phyloP scores from a whole-genome alignment of 371 early-diverging fungal genomes.

The Apophysomyces trapeziformis region DNA sequence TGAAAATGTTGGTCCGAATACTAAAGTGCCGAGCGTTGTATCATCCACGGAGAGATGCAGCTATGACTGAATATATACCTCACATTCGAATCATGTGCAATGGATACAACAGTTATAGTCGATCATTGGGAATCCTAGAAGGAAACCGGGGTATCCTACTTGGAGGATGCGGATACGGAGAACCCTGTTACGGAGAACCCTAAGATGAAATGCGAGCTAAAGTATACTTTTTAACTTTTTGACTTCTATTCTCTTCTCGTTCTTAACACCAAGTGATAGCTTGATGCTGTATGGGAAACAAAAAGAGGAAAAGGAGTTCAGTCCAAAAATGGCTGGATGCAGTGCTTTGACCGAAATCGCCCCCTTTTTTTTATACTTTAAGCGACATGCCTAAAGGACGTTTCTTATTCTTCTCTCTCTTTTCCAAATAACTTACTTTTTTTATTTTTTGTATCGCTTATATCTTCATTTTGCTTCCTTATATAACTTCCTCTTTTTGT shows the following conservation, averaged over 20 bases:
- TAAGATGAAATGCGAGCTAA: too few species aligned
- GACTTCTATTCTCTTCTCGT: too few species aligned
- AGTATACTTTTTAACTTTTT: too few species aligned
- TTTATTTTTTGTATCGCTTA: background rate
- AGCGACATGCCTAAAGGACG: background rate
- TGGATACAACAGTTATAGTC: too few species aligned
- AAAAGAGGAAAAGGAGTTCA: background rate
- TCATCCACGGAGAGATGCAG: background rate
- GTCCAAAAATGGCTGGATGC: slow-evolving; percentile 4
- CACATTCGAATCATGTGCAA: too few species aligned
- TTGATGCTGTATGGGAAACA: background rate
- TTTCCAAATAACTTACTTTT: background rate
- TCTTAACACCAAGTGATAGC: too few species aligned
- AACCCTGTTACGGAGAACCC: too few species aligned
- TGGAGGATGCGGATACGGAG: too few species aligned
- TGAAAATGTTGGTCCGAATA: background rate
- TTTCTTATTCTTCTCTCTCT: slow-evolving; percentile 1
- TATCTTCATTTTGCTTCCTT: background rate
- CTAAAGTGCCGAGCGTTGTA: background rate
- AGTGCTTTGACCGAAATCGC: slow-evolving; percentile 10
- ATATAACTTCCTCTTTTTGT: background rate
- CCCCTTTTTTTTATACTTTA: background rate
- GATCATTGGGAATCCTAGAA: too few species aligned
- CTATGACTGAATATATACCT: background rate
- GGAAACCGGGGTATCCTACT: too few species aligned